A percentile compares a stretch with the other conserved stretches of the same genome.
phyloP scores from a whole-genome alignment of 495 filamentous ascomycete genomes.

The Penicillium soppii region DNA sequence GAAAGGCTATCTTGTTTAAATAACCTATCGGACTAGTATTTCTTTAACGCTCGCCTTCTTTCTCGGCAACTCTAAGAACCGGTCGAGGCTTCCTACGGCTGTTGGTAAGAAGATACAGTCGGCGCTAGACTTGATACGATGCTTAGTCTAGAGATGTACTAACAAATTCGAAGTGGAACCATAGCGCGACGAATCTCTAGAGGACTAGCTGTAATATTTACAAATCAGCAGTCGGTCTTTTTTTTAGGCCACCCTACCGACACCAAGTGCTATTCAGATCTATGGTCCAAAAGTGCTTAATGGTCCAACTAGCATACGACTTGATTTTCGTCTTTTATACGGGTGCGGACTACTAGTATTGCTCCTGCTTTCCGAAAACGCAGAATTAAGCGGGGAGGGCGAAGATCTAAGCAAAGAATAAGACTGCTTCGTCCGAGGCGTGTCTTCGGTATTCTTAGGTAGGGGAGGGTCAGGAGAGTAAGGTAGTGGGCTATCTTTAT shows the following conservation, averaged over 20 bases:
- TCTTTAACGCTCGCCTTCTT: conserved; percentile 10
- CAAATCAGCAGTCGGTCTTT: conserved; percentile 14
- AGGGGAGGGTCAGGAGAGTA: conserved; percentile 11
- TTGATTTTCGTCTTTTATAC: conserved; percentile 14
- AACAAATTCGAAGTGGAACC: conserved; percentile 11
- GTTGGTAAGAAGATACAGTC: conserved; percentile 7
- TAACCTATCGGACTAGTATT: conserved; percentile 8
- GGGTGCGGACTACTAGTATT: conserved; percentile 12
- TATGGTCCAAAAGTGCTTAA: conserved; percentile 14
- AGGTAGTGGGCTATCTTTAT: too few relatives aligned
- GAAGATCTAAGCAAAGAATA: conserved; percentile 13
- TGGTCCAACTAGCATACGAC: conserved; percentile 15
- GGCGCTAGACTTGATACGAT: conserved; percentile 8
- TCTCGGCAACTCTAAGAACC: conserved; percentile 5
- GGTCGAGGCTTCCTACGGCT: conserved; percentile 3
- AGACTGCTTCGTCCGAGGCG: conserved; percentile 8
- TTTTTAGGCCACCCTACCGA: conserved; percentile 10
- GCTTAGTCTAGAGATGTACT: conserved; percentile 10
- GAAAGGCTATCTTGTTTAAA: conserved; percentile 14
- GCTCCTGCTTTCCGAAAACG: conserved; percentile 11
- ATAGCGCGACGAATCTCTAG: conserved; percentile 11
- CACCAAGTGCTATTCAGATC: conserved; percentile 14
- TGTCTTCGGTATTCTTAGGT: conserved; percentile 1
- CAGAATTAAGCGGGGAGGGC: conserved; percentile 10
- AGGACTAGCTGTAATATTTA: conserved; percentile 12